Base-by-base conservation (phyloP, 345 rosid genomes). In the Sonneratia alba region DNA sequence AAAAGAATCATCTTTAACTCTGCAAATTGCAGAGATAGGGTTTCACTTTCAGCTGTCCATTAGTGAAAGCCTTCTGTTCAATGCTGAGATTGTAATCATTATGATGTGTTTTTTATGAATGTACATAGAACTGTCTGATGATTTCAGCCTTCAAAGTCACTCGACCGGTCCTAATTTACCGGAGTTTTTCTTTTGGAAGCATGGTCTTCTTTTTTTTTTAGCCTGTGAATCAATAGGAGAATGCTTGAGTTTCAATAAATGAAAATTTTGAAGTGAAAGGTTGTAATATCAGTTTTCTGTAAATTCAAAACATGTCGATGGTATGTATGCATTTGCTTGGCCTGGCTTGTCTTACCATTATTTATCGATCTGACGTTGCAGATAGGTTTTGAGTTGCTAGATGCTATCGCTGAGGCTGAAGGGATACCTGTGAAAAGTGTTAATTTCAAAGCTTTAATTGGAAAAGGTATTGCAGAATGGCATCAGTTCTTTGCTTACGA, bases 381-480 rank as follows among this genome's bases (percentile, higher is more conserved):
- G 98, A 88, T 92, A 70, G 99, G 99, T 11, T 95, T 92, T 78
- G 87, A 84, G 87, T 86, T 92, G 96, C 79, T 92, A 6, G 98
- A 92, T 63, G 88, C 97, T 68, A 72, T 95, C 57, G 96, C 98
- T 74, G 89, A 88, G 51, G 91, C 94, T 73, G 94, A 92, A 79
- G 92, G 97, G 79, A 95, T 95, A 78, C 75, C 97, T 0, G 76
- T 95, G 81, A 81, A 69, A 78, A 76, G 78, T 4, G 81, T 90
- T 71, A 87, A 85, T 79, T 84, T 87, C 80, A 90, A 80, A 82
- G 89, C 98, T 43, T 77, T 86, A 42, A 80, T 86, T 75, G 98
- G 99, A 47, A 88, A 81, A 92, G 98, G 99, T 92, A 38, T n/a
- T 32, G 34, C 38, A 37, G 15, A 32, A 24, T 45, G 11, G 45